Evolutionary conservation across 2,329 filamentous ascomycete species (phyloP).

Genomic region (Coniochaeta sp.): DNA sequence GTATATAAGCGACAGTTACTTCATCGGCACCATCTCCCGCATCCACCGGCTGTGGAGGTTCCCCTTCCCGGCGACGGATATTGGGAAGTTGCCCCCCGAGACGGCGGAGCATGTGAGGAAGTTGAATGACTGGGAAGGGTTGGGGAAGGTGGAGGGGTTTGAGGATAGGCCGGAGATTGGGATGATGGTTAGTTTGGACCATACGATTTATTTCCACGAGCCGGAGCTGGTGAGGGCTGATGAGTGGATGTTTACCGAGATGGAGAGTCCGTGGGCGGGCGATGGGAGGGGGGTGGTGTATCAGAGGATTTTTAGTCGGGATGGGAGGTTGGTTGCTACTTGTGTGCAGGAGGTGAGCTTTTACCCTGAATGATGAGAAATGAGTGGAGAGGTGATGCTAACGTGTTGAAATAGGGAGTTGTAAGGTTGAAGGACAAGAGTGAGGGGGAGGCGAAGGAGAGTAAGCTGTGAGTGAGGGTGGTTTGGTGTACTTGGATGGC

Average conservation of each 20-base stretch:
- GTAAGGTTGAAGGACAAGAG: background rate
- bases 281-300: constrained; percentile 70
- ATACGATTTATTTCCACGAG: constrained; percentile 64
- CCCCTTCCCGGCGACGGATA: constrained; percentile 40
- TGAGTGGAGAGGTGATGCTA: background rate
- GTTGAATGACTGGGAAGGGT: constrained; percentile 27
- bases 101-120: constrained; percentile 27
- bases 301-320: constrained; percentile 64
- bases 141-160: constrained; percentile 31
- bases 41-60: constrained; percentile 77
- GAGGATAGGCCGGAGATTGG: constrained; percentile 53
- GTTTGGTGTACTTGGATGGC: background rate
- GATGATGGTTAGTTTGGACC: constrained; percentile 83
- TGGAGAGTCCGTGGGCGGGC: constrained; percentile 73
- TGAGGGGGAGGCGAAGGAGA: background rate
- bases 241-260: constrained; percentile 76
- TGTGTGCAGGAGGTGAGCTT: constrained; percentile 68
- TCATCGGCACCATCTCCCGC: constrained; percentile 81
- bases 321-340: constrained; percentile 68
- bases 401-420: background rate
- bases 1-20: constrained; percentile 89
- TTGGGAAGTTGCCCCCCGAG: constrained; percentile 35
- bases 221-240: constrained; percentile 51
- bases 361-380: background rate
- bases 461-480: background rate